A percentile compares a stretch with the other conserved stretches of the same genome.
These are phyloP conservation scores for Cyclocybe aegerita DNA, from an alignment of 768 basidiomycete genomes.

Conservation along the genomic window DNA sequence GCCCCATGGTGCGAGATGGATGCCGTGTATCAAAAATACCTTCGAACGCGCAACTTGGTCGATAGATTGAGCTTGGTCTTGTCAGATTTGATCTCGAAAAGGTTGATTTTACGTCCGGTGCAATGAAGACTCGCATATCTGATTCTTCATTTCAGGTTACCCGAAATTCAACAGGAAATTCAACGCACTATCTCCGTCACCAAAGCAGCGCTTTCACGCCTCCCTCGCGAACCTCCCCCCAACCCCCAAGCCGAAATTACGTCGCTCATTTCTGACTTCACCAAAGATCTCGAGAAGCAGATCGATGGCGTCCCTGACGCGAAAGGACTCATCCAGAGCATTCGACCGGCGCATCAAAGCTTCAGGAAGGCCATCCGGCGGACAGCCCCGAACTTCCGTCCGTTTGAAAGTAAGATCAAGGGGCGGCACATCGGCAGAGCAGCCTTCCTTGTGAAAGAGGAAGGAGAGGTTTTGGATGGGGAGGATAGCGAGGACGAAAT, in stretches of 20 bases:
- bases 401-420: conserved; percentile 33
- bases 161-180: conserved; percentile 60
- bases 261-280: conserved; percentile 45
- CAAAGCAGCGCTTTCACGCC: conserved; percentile 23
- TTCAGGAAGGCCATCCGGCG: conserved; percentile 49
- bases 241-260: conserved; percentile 62
- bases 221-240: conserved; percentile 52
- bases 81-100: conserved; percentile 59
- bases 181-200: conserved; percentile 41
- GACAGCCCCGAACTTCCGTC: conserved; percentile 60
- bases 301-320: conserved; percentile 54
- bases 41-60: conserved; percentile 58
- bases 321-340: conserved; percentile 54
- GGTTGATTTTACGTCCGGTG: conserved; percentile 42
- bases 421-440: conserved; percentile 13
- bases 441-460: too few species aligned
- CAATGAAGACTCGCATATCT: neutral
- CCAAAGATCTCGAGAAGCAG: conserved; percentile 38
- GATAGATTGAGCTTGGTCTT: conserved; percentile 58
- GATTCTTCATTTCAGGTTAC: conserved; percentile 47
- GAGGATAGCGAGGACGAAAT: conserved; percentile 19
- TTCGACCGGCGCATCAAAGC: conserved; percentile 44
- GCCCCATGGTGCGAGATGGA: conserved; percentile 59
- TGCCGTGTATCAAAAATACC: conserved; percentile 43
- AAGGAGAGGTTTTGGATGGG: conserved; percentile 13